Percentiles rank a stretch among this genome's conserved stretches.
Evolutionary conservation across 306 rosid genomes (phyloP).

Genomic region (Castanea crenata): DNA sequence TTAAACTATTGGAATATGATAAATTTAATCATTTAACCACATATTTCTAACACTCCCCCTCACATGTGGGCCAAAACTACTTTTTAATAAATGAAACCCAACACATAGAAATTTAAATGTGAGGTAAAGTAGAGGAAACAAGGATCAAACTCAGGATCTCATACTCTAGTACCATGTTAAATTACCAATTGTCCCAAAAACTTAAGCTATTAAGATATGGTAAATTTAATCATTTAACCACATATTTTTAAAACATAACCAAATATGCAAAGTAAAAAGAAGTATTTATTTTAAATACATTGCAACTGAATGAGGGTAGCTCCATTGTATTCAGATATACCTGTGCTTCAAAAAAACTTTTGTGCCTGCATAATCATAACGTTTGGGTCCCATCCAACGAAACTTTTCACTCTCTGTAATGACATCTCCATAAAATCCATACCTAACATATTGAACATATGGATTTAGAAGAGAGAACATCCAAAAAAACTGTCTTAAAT

Average conservation of each 20-base stretch:
- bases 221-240: no score
- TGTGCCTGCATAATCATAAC: slow-evolving; percentile 95
- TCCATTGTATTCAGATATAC: slow-evolving; percentile 20
- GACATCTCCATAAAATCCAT: slow-evolving; percentile 98
- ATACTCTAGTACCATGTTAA: no score
- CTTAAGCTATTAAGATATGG: no score
- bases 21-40: no score
- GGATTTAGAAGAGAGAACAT: slow-evolving; percentile 22
- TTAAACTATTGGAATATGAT: no score
- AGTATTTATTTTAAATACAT: neutral
- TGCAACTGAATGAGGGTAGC: neutral
- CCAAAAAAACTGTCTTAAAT: slow-evolving; percentile 4
- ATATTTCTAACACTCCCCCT: no score
- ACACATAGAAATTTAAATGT: no score
- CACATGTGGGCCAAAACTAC: no score
- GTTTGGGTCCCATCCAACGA: slow-evolving; percentile 98
- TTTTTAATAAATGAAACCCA: no score
- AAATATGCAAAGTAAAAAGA: neutral
- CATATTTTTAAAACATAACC: neutral
- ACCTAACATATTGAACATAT: slow-evolving; percentile 47
- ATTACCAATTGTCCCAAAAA: no score
- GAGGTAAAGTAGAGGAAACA: no score
- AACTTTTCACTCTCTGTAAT: slow-evolving; percentile 88
- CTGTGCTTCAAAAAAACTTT: slow-evolving; percentile 81
- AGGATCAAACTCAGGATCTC: no score